A percentile compares a stretch with the other conserved stretches of the same genome.
Conservation (phyloP, 1,139 yeast genomes). For the Pichia sp. region DNA sequence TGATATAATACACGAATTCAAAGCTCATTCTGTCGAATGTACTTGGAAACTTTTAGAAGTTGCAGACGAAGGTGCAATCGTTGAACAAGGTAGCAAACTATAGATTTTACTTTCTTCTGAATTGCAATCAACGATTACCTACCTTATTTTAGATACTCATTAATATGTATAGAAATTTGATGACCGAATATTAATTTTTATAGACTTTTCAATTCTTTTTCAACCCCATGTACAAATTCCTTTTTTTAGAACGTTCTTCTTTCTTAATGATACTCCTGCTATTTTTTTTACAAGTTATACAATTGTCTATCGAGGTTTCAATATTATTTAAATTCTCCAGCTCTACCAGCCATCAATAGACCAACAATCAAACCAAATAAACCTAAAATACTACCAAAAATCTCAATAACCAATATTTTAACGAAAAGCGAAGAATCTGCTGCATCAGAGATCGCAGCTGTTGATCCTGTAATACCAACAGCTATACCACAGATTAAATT, state of each 20-base stretch:
- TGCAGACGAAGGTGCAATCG: conserved; percentile 79
- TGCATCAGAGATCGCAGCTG: conserved; percentile 97
- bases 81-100: conserved; percentile 27
- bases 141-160: no score
- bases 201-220: neutral
- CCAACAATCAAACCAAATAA: conserved; percentile 94
- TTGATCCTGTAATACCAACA: conserved; percentile 95
- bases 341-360: conserved; percentile 92
- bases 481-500: conserved; percentile 95
- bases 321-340: conserved; percentile 55
- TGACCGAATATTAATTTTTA: conserved; percentile 13
- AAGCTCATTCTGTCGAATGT: conserved; percentile 60
- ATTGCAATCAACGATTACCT: no score
- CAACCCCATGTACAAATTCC: neutral
- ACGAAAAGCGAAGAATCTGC: conserved; percentile 94
- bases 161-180: conserved; percentile 11
- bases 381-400: conserved; percentile 94
- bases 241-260: neutral
- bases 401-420: conserved; percentile 92
- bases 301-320: no score
- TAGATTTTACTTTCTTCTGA: no score
- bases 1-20: conserved; percentile 64
- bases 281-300: no score
- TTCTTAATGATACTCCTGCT: no score
- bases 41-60: conserved; percentile 77